Conservation (phyloP, 345 rosid species). For the Hirschfeldia incana region DNA sequence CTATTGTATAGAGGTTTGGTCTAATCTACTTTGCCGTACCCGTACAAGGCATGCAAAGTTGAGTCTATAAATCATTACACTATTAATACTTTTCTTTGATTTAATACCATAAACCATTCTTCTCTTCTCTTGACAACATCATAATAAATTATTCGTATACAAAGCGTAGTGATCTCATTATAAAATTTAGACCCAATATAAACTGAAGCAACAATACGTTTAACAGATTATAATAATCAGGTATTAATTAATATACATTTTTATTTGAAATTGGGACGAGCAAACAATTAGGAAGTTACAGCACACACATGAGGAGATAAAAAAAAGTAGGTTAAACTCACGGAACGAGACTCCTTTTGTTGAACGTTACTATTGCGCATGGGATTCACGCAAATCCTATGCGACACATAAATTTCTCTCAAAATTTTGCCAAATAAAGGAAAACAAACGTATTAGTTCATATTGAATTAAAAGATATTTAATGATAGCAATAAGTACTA, state of each 20-base stretch:
- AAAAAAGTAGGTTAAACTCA: slow-evolving; percentile 14
- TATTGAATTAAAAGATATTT: background rate
- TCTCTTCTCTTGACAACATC: too few relatives aligned
- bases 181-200: background rate
- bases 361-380: slow-evolving; percentile 40
- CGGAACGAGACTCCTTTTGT: slow-evolving; percentile 22
- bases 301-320: slow-evolving; percentile 1
- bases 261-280: background rate
- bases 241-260: background rate
- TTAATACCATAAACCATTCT: too few relatives aligned
- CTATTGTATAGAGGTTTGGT: background rate
- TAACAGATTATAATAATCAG: too few relatives aligned
- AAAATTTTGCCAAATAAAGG: background rate
- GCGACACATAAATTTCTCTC: slow-evolving; percentile 15
- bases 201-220: background rate
- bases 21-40: background rate
- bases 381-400: slow-evolving; percentile 41
- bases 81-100: too few relatives aligned
- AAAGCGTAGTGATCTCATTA: background rate
- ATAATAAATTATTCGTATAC: background rate
- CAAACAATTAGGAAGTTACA: slow-evolving; percentile 26
- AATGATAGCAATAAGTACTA: background rate
- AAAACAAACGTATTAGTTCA: background rate
- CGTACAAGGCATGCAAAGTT: background rate
- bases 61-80: background rate